Conservation (phyloP, 2,329 filamentous ascomycete species). For the Aspergillus aculeatinus region DNA sequence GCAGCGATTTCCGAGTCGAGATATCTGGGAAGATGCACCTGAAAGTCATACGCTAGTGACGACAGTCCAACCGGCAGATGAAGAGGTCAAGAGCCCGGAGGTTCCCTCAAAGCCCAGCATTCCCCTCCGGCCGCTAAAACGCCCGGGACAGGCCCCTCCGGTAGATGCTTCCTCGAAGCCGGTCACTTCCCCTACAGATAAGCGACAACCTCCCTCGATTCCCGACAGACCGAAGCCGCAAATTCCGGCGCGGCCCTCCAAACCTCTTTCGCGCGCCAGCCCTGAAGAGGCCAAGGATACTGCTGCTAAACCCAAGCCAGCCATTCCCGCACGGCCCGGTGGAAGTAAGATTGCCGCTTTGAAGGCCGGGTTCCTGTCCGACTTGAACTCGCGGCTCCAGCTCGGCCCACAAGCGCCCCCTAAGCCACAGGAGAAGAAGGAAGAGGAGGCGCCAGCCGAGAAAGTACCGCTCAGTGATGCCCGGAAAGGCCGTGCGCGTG, state of each 20-base stretch:
- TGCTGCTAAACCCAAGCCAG: slow-evolving; percentile 70
- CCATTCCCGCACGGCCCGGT: slow-evolving; percentile 72
- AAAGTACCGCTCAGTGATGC: slow-evolving; percentile 83
- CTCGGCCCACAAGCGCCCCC: slow-evolving; percentile 71
- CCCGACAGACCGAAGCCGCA: slow-evolving; percentile 64
- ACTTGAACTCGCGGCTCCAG: slow-evolving; percentile 85
- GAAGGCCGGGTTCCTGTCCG: slow-evolving; percentile 87
- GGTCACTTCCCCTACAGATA: slow-evolving; percentile 49
- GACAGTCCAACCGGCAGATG: slow-evolving; percentile 57
- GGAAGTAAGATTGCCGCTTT: slow-evolving; percentile 87
- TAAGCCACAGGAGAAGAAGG: slow-evolving; percentile 69
- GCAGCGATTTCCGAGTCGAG: slow-evolving; percentile 82
- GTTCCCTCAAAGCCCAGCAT: slow-evolving; percentile 34
- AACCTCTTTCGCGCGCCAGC: slow-evolving; percentile 41
- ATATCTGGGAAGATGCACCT: slow-evolving; percentile 92
- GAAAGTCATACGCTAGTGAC: slow-evolving; percentile 79
- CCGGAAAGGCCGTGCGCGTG: slow-evolving; percentile 83
- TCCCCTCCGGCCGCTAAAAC: slow-evolving; percentile 37
- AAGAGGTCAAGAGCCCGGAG: slow-evolving; percentile 46
- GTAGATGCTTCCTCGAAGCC: slow-evolving; percentile 36
- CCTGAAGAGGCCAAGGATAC: slow-evolving; percentile 33
- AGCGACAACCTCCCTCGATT: slow-evolving; percentile 52
- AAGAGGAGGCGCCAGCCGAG: slow-evolving; percentile 63
- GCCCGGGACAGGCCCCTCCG: slow-evolving; percentile 31
- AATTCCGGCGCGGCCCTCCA: slow-evolving; percentile 65